Evolutionary conservation across 768 basidiomycete genomes (phyloP).

Genomic region (Cyclocybe cylindracea): DNA sequence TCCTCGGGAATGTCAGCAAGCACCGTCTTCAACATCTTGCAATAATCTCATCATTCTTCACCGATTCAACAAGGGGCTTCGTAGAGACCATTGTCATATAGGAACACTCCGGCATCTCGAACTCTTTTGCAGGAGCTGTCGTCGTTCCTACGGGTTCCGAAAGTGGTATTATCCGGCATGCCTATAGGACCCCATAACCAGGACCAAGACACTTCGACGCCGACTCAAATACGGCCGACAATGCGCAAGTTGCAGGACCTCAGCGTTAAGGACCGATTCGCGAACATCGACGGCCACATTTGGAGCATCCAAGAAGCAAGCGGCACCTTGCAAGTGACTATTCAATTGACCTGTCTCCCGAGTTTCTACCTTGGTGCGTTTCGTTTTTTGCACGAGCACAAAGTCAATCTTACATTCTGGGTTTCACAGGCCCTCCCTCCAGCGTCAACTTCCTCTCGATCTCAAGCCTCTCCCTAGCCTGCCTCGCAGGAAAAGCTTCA

Average conservation of each 20-base stretch:
- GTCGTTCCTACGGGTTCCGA: neutral
- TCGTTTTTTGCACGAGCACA: neutral
- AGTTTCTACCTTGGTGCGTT: slow-evolving; percentile 12
- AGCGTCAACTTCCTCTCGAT: neutral
- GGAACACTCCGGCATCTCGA: neutral
- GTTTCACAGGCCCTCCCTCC: neutral
- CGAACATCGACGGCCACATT: too few relatives aligned
- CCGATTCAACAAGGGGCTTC: slow-evolving; percentile 6
- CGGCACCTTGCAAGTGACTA: slow-evolving; percentile 5
- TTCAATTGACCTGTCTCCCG: slow-evolving; percentile 12
- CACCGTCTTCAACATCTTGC: neutral
- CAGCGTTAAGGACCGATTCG: too few relatives aligned
- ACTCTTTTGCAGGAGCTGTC: slow-evolving; percentile 3
- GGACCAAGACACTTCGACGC: neutral
- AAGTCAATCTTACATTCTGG: neutral
- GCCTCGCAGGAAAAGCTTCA: neutral
- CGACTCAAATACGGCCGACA: neutral
- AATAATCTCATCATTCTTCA: slow-evolving; percentile 3
- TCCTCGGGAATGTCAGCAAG: too few relatives aligned
- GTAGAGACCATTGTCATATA: neutral
- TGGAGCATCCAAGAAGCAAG: neutral
- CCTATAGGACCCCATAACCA: neutral
- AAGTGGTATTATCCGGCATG: slow-evolving; percentile 8
- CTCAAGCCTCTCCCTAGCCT: slow-evolving; percentile 1
- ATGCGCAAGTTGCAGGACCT: too few relatives aligned